Percentiles rank a stretch among this genome's conserved stretches.
These are phyloP conservation scores for Orbilia brochopaga DNA, from an alignment of 2,329 filamentous ascomycete species.

Conservation along the genomic window DNA sequence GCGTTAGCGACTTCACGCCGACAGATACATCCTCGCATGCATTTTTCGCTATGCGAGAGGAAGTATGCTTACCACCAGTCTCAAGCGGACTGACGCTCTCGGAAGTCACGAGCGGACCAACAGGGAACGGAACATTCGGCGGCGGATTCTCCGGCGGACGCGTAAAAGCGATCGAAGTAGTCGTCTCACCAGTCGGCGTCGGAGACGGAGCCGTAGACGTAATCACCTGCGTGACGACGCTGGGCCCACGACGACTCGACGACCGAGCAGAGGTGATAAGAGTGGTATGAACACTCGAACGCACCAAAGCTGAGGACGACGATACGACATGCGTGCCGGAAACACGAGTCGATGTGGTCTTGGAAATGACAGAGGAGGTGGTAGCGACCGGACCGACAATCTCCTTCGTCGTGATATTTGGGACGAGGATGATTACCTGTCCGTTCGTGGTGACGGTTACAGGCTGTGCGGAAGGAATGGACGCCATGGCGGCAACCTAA, in stretches of 20 bases:
- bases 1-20: not conserved
- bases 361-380: not conserved
- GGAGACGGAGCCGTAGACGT: constrained; percentile 10
- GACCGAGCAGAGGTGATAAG: constrained; percentile 12
- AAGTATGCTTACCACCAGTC: constrained; percentile 25
- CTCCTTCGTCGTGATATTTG: constrained; percentile 14
- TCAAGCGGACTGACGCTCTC: constrained; percentile 25
- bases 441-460: constrained; percentile 22
- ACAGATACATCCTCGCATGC: not conserved
- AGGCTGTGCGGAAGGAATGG: not conserved
- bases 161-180: constrained; percentile 1
- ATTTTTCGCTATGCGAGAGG: too few species aligned
- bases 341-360: not conserved
- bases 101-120: constrained; percentile 15
- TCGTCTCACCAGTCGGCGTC: not conserved
- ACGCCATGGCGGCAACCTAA: not conserved
- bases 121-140: constrained; percentile 6
- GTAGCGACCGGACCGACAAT: not conserved
- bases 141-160: constrained; percentile 15
- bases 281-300: constrained; percentile 10
- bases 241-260: not conserved
- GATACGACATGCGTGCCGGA: not conserved
- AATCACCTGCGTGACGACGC: constrained; percentile 23
- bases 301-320: not conserved
- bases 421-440: constrained; percentile 18